Conservation (phyloP, 2,329 filamentous ascomycete species). For the Epichloe sibirici region DNA sequence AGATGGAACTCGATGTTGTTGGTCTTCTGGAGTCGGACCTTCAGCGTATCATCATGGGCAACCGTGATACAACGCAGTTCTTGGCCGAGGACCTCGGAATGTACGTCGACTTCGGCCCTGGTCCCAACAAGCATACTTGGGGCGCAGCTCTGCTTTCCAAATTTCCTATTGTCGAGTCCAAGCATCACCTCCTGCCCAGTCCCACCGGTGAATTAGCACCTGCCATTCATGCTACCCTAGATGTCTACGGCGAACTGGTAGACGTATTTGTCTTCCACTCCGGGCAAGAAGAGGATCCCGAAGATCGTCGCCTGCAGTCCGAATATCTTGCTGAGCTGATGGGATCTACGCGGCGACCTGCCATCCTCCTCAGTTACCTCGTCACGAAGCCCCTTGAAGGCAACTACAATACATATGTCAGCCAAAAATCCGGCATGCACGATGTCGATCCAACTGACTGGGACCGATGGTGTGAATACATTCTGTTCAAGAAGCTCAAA, state of each 20-base stretch:
- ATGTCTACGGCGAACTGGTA: constrained; percentile 79
- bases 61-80: constrained; percentile 90
- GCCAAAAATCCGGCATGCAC: constrained; percentile 76
- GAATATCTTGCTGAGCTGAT: constrained; percentile 81
- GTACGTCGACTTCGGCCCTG: constrained; percentile 96
- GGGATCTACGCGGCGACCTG: constrained; percentile 67
- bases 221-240: constrained; percentile 90
- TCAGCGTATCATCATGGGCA: constrained; percentile 99
- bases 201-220: constrained; percentile 92
- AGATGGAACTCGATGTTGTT: constrained; percentile 93
- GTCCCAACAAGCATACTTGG: constrained; percentile 99
- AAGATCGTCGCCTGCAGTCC: constrained; percentile 77
- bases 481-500: constrained; percentile 81
- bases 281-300: constrained; percentile 89
- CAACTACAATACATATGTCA: constrained; percentile 95
- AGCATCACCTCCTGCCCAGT: constrained; percentile 85
- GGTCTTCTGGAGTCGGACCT: constrained; percentile 89
- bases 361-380: constrained; percentile 81
- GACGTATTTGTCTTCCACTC: constrained; percentile 99
- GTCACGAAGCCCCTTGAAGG: constrained; percentile 83
- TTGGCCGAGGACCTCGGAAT: constrained; percentile 93
- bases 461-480: constrained; percentile 99
- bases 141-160: constrained; percentile 86
- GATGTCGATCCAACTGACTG: constrained; percentile 88
- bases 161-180: constrained; percentile 94